These are phyloP conservation scores for Phytophthora sp. DNA, from an alignment of 352 stramenopile species.

Conservation along the genomic window DNA sequence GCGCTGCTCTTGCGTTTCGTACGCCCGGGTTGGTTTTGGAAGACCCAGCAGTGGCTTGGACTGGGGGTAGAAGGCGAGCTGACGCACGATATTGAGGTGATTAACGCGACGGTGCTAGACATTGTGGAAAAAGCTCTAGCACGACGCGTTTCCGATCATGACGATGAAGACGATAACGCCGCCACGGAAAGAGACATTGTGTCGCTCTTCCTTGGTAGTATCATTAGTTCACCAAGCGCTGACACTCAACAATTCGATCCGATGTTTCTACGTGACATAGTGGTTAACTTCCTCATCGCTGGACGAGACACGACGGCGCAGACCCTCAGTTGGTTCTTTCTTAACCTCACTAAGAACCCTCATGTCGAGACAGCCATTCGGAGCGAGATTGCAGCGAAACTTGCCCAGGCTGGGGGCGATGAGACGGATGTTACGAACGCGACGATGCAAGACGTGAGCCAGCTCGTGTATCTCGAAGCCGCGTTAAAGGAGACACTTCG, in stretches of 20 bases:
- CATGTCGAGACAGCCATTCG: constrained; percentile 44
- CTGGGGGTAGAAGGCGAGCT: constrained; percentile 41
- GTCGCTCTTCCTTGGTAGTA: constrained; percentile 52
- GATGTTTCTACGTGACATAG: constrained; percentile 61
- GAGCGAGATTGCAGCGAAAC: constrained; percentile 36
- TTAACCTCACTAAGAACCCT: constrained; percentile 54
- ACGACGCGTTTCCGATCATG: background rate
- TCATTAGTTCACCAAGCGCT: no score
- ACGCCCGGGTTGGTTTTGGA: constrained; percentile 48
- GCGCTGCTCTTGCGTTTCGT: constrained; percentile 44
- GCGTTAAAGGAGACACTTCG: constrained; percentile 47
- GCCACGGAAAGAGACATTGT: constrained; percentile 37
- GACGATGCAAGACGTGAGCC: constrained; percentile 26
- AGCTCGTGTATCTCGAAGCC: constrained; percentile 52
- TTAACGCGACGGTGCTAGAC: constrained; percentile 39
- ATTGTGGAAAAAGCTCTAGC: constrained; percentile 38
- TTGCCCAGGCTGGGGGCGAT: no score
- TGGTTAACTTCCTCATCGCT: constrained; percentile 79
- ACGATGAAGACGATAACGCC: no score
- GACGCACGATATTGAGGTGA: constrained; percentile 36
- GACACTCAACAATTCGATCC: constrained; percentile 38
- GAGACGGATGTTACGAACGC: no score
- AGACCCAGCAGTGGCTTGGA: constrained; percentile 43
- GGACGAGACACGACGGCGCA: constrained; percentile 72
- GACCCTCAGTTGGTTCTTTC: constrained; percentile 74